phyloP scores from a whole-genome alignment of 164 flowering plant species.

The Pachysandra terminalis region DNA sequence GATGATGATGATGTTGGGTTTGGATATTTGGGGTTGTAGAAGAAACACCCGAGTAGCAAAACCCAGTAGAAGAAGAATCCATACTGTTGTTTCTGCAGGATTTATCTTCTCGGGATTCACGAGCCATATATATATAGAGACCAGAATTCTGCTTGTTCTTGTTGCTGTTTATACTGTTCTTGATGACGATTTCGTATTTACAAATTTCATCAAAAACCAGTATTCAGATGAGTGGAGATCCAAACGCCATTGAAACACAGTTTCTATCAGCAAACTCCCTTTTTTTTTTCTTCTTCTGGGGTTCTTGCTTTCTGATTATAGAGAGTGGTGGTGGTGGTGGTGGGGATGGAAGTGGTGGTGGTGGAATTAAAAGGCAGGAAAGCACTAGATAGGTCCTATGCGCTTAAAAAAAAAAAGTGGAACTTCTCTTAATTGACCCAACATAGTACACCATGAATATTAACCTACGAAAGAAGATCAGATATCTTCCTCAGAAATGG shows the following conservation, averaged over 20 bases:
- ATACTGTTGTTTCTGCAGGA: constrained; percentile 26
- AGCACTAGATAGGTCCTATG: neutral
- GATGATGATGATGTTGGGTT: constrained; percentile 17
- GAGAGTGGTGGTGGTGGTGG: constrained; percentile 5
- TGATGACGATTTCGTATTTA: neutral
- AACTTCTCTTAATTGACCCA: constrained; percentile 15
- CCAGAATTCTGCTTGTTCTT: neutral
- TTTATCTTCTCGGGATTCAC: constrained; percentile 27
- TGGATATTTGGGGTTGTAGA: constrained; percentile 9
- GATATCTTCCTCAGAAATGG: neutral
- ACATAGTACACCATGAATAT: constrained; percentile 24
- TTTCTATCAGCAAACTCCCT: no score
- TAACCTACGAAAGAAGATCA: constrained; percentile 14
- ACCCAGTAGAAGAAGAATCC: constrained; percentile 25
- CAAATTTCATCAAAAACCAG: constrained; percentile 1
- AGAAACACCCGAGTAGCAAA: constrained; percentile 34
- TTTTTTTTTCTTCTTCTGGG: neutral
- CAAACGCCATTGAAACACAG: no score
- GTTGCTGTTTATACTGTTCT: neutral
- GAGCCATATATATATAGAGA: constrained; percentile 29
- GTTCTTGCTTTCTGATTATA: no score
- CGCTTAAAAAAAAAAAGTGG: no score
- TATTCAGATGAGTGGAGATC: neutral
- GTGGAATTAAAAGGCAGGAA: neutral
- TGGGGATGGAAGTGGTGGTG: neutral